Percentiles rank a stretch among this genome's conserved stretches.
These are phyloP conservation scores for Fusarium sp. DNA, from an alignment of 2,329 filamentous ascomycete genomes.

Conservation along the genomic window DNA sequence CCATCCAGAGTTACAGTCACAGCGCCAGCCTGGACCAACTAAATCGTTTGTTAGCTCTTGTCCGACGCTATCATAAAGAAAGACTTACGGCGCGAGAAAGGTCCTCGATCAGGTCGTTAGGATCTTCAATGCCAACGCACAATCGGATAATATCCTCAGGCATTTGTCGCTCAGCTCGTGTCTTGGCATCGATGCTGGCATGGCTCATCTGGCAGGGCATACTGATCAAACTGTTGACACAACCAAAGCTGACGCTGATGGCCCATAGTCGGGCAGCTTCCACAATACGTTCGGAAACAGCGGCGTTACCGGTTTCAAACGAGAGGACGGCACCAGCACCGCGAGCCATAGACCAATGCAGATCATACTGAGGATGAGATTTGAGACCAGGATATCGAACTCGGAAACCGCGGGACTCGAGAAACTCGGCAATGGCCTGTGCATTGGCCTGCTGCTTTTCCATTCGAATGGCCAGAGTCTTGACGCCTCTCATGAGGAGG, in stretches of 20 bases:
- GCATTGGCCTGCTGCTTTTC: constrained; percentile 97
- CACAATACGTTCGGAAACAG: constrained; percentile 89
- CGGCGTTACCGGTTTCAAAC: constrained; percentile 91
- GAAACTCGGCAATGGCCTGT: constrained; percentile 88
- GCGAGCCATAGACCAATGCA: constrained; percentile 95
- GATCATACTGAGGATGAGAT: constrained; percentile 94
- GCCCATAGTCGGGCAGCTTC: constrained; percentile 92
- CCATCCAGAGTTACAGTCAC: constrained; percentile 86
- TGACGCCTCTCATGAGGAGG: constrained; percentile 92
- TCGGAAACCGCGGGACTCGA: constrained; percentile 90
- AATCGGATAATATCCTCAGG: constrained; percentile 96
- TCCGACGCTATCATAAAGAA: background rate
- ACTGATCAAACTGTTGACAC: constrained; percentile 97
- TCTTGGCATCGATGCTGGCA: constrained; percentile 96
- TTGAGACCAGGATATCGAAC: constrained; percentile 94
- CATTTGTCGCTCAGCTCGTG: constrained; percentile 85
- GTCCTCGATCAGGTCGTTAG: constrained; percentile 91
- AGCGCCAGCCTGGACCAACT: constrained; percentile 94
- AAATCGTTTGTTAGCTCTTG: constrained; percentile 39
- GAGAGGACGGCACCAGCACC: constrained; percentile 93
- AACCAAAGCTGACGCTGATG: constrained; percentile 97
- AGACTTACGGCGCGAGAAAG: constrained; percentile 84
- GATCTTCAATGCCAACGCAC: constrained; percentile 96
- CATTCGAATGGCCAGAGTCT: constrained; percentile 97
- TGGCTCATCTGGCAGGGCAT: constrained; percentile 99